Base-by-base conservation (phyloP, 2,329 filamentous ascomycete species). In the Penicillium sp. region DNA sequence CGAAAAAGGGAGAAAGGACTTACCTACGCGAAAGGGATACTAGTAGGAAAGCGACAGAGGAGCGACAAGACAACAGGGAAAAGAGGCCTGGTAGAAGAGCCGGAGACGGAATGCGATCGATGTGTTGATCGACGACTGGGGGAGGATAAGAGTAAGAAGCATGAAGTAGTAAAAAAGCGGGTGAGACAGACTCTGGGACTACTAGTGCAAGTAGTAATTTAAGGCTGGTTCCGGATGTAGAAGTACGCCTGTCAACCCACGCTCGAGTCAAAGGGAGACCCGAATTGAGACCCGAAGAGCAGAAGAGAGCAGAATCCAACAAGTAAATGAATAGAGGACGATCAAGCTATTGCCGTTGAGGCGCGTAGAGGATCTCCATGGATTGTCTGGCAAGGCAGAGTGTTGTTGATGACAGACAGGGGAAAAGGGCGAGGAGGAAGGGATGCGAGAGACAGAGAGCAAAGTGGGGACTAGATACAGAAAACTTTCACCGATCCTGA, bases 191-290 rank as follows among this genome's bases (percentile, higher is more conserved):
- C 60, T 53, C 56, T 31, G 17, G 26, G 48, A 30, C 46, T 48
- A 48, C 46, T 48, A 26, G 47, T 17, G 13, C 47, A 19, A 62
- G 48, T 49, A 61, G 57, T 47, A 57, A 59, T 57, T 58, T 56
- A 61, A 65, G 61, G 58, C 64, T 62, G 66, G 67, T 64, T 62
- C 60, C 57, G 59, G 62, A 61, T 61, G 66, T 63, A 66, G 60
- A 61, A 64, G 55, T 45, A 45, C 48, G 17, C 29, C 26, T 31
- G 48, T n/a, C 47, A 9, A 47, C 45, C n/a, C n/a, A 9, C 45
- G 7, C 6, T n/a, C n/a, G 45, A 45, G 41, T 31, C 41, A 30
- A 35, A 29, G 13, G 9, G 47, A 60, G 35, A 41, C 35, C 2
- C 8, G 35, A 41, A 41, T 41, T 19, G 38, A 41, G 46, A 21